phyloP scores from a whole-genome alignment of 805 yeast species.

The Teunomyces panamensis region DNA sequence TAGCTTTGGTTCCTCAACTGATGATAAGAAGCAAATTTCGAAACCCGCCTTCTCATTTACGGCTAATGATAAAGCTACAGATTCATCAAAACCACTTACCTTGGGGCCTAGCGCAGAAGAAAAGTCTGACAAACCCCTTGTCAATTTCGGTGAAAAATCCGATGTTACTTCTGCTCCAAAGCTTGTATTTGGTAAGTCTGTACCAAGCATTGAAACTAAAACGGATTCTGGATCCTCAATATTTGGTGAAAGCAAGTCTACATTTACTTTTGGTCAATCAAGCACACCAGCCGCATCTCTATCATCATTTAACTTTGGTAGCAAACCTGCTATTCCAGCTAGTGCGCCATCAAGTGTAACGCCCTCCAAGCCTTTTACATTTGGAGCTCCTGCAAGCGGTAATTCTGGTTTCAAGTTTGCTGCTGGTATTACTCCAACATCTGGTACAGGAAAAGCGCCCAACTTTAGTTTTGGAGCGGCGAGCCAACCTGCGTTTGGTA shows the following conservation, averaged over 20 bases:
- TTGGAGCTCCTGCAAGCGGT: not conserved
- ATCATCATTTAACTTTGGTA: not conserved
- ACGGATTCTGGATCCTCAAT: not conserved
- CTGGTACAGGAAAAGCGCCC: slow-evolving; percentile 2
- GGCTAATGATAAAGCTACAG: not conserved
- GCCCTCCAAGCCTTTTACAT: not conserved
- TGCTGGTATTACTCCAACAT: slow-evolving; percentile 5
- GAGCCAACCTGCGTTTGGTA: slow-evolving; percentile 1
- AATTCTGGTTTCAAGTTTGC: slow-evolving; percentile 10
- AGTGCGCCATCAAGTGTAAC: not conserved
- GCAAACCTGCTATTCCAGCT: not conserved
- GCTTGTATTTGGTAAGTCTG: slow-evolving; percentile 10
- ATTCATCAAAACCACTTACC: not conserved
- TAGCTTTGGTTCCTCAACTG: not conserved
- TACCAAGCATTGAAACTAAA: not conserved
- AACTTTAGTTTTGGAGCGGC: slow-evolving; percentile 10
- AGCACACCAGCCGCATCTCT: not conserved
- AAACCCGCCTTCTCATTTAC: not conserved
- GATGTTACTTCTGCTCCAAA: slow-evolving; percentile 4
- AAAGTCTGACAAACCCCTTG: not conserved
- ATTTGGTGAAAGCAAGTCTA: not conserved
- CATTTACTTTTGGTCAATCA: not conserved
- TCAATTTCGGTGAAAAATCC: not conserved
- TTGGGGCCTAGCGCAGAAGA: not conserved
- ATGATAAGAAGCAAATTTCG: not conserved